Evolutionary conservation across 345 rosid genomes (phyloP), one percentile per base, ranked within the genome.

Genomic region (Reutealis trisperma): DNA sequence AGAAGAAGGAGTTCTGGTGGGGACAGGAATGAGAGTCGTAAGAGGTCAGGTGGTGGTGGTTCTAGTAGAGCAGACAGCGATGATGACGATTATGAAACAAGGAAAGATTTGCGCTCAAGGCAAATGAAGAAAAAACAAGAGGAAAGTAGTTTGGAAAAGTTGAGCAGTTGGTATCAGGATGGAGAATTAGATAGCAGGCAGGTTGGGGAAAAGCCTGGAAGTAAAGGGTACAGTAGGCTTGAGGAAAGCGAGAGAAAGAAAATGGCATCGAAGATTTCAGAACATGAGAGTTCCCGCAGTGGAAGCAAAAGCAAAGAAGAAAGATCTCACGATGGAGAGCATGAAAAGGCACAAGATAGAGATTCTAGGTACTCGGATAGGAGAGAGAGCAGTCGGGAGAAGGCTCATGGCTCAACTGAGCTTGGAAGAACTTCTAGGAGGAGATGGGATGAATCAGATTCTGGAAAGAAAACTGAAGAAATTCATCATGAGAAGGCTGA

Each of bases 161-260:
- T 93, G 74, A 96, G 96, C 73, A 93, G 89, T 83, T 91, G 92
- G 92, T 93, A 96, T 76, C 90, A 96, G 86, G 98, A 96, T 66
- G 97, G 98, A 74, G 98, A 96, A 55, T 83, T 81, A 14, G 99
- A 93, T 24, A 82, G 62, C 77, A 85, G 80, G 84, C 88, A 77
- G 73, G 90, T 85, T 73, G 91, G 90, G 9, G 97, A 91, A 44
- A 94, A 86, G 86, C 78, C 80, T 30, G 86, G 87, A 60, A 71
- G 75, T 76, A 89, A 78, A 81, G 90, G 86, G 52, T 87, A 79
- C 71, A 73, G 81, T 76, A 83, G 87, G 62, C 74, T 60, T 32
- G 92, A 86, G 72, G 92, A 88, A 9, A 84, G 88, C 57, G 97
- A 91, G 58, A 88, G 84, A 74, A 90, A 88, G 85, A 89, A 92